Percentiles rank a stretch among this genome's conserved stretches.
These are phyloP conservation scores for Lasiosphaeriaceae sp. DNA, from an alignment of 495 filamentous ascomycete species.

Conservation along the genomic window DNA sequence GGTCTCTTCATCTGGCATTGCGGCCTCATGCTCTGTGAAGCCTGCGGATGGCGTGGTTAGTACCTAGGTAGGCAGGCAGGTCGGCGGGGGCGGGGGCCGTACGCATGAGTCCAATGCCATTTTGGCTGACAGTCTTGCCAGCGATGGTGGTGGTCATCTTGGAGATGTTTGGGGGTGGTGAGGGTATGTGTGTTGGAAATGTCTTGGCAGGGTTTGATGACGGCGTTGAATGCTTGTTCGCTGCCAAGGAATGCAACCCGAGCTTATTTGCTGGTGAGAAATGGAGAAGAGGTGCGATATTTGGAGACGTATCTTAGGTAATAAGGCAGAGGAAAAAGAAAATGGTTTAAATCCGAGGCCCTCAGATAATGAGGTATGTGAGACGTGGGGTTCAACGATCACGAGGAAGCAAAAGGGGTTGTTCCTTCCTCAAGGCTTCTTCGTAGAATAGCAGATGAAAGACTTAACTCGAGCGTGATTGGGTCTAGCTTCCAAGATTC, in stretches of 20 bases:
- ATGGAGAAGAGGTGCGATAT: neutral
- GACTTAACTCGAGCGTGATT: too few relatives aligned
- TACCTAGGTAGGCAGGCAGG: neutral
- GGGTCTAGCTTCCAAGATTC: too few relatives aligned
- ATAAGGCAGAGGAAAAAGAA: too few relatives aligned
- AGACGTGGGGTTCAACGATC: neutral
- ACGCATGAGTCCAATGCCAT: neutral
- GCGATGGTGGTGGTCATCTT: neutral
- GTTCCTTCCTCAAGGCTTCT: neutral
- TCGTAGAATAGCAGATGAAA: too few relatives aligned
- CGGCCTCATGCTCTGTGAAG: neutral
- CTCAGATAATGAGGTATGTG: neutral
- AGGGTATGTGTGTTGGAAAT: neutral
- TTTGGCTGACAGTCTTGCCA: neutral
- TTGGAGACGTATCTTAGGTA: too few relatives aligned
- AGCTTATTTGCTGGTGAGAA: neutral
- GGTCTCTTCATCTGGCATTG: constrained; percentile 31
- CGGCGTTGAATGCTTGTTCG: neutral
- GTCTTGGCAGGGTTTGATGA: neutral
- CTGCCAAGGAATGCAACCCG: neutral
- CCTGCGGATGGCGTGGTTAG: neutral
- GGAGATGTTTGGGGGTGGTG: neutral
- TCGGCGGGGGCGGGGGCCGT: neutral
- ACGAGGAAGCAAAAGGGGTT: neutral
- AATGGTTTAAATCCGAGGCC: neutral